A percentile compares a stretch with the other conserved stretches of the same genome.
Conservation (phyloP, 129 eudicot genomes). For the Artemisia argyi region DNA sequence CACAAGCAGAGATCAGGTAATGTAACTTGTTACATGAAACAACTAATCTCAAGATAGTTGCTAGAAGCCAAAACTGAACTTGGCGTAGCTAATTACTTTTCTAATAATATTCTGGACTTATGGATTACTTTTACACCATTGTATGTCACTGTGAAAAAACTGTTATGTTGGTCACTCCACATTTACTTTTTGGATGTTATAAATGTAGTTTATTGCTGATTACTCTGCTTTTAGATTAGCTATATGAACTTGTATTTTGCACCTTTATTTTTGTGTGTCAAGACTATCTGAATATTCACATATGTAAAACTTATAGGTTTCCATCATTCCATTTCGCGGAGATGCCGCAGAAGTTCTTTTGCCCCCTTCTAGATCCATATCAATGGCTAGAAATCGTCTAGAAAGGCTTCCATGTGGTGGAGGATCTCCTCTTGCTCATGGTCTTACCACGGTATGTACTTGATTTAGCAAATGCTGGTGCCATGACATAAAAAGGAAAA, state of each 20-base stretch:
- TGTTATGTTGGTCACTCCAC: neutral
- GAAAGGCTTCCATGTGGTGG: slow-evolving; percentile 99
- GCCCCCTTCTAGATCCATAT: slow-evolving; percentile 95
- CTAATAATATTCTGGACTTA: neutral
- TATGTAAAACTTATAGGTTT: slow-evolving; percentile 50
- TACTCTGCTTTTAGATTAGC: slow-evolving; percentile 6
- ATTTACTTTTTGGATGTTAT: neutral
- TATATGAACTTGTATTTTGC: slow-evolving; percentile 7
- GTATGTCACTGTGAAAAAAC: neutral
- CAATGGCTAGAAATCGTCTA: slow-evolving; percentile 97
- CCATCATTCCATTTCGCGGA: slow-evolving; percentile 97
- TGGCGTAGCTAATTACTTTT: slow-evolving; percentile 3
- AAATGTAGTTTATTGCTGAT: slow-evolving; percentile 3
- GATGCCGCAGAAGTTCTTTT: slow-evolving; percentile 96
- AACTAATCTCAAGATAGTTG: neutral
- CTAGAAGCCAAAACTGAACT: slow-evolving; percentile 11
- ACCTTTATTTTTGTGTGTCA: slow-evolving; percentile 5
- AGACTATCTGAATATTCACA: slow-evolving; percentile 1
- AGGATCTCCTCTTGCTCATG: slow-evolving; percentile 99
- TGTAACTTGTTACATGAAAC: slow-evolving; percentile 6
- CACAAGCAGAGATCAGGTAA: slow-evolving; percentile 99
- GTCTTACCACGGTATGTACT: slow-evolving; percentile 81
- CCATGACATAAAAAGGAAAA: neutral
- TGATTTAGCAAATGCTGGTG: neutral
- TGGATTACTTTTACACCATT: neutral